A percentile compares a stretch with the other conserved stretches of the same genome.
Conservation (phyloP, 192 early-diverging fungal species). For the Paraglomus occultum region DNA sequence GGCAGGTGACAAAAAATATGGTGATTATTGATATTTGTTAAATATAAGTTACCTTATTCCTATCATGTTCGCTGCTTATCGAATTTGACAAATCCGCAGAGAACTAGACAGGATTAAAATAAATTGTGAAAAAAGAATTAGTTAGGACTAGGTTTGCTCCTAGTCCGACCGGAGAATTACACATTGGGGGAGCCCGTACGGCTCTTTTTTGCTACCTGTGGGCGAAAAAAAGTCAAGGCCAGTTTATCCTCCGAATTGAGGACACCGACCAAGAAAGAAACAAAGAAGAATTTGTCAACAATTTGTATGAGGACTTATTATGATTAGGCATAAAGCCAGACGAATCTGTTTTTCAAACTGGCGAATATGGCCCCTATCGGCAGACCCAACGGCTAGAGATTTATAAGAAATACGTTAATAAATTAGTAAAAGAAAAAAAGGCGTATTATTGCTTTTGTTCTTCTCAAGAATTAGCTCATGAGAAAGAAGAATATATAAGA, state of each 20-base stretch:
- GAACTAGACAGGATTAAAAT: background rate
- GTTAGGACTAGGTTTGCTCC: slow-evolving; percentile 75
- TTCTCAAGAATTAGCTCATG: slow-evolving; percentile 57
- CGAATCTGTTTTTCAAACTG: slow-evolving; percentile 12
- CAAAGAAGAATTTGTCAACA: slow-evolving; percentile 3
- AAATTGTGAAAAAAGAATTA: background rate
- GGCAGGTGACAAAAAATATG: background rate
- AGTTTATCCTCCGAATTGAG: slow-evolving; percentile 86
- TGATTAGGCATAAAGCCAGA: slow-evolving; percentile 18
- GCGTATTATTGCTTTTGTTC: slow-evolving; percentile 91
- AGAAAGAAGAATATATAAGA: slow-evolving; percentile 47
- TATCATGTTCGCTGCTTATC: background rate
- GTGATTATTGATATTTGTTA: background rate
- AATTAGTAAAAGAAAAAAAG: slow-evolving; percentile 62
- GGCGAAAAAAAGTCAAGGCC: slow-evolving; percentile 62
- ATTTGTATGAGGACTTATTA: slow-evolving; percentile 4
- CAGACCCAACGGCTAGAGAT: slow-evolving; percentile 70
- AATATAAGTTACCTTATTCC: slow-evolving; percentile 17
- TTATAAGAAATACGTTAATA: slow-evolving; percentile 65
- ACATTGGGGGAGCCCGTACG: slow-evolving; percentile 90
- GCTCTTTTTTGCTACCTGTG: slow-evolving; percentile 87
- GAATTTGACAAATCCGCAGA: background rate
- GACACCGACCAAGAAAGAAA: slow-evolving; percentile 76
- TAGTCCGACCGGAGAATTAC: slow-evolving; percentile 88
- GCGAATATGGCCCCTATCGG: slow-evolving; percentile 56